Conservation (phyloP, 164 flowering plant species). For the Aristolochia californica region DNA sequence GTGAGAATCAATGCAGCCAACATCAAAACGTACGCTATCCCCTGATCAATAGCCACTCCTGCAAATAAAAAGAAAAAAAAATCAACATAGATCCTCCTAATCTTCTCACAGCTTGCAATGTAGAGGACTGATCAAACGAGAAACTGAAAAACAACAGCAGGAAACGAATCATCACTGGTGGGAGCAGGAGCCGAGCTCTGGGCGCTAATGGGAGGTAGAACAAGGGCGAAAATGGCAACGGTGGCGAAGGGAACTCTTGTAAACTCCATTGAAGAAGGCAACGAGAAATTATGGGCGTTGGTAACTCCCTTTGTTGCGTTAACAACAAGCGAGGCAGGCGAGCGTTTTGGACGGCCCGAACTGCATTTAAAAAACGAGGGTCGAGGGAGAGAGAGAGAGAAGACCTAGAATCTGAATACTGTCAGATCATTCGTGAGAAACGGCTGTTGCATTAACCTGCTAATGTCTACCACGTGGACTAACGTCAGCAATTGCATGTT, state of each 20-base stretch:
- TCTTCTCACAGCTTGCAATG: background rate
- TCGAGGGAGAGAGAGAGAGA: background rate
- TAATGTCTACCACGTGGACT: constrained; percentile 14
- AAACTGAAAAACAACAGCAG: no score
- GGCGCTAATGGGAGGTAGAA: constrained; percentile 23
- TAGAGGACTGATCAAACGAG: background rate
- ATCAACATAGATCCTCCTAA: background rate
- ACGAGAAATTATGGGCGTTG: background rate
- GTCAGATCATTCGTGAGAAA: no score
- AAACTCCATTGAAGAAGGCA: constrained; percentile 21
- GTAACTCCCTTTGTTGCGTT: no score
- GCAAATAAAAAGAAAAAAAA: constrained; percentile 10
- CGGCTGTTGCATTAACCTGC: background rate
- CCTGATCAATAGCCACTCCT: constrained; percentile 59
- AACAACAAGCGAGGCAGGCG: no score
- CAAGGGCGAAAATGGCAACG: constrained; percentile 12
- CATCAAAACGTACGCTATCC: constrained; percentile 51
- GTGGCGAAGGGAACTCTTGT: constrained; percentile 9
- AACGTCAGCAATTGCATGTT: constrained; percentile 11
- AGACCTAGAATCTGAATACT: constrained; percentile 4
- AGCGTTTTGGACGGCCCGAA: no score
- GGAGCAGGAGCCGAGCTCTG: constrained; percentile 33
- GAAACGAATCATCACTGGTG: constrained; percentile 31
- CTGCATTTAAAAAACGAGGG: background rate
- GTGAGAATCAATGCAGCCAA: constrained; percentile 37